Base-by-base conservation (phyloP, 768 basidiomycete species). In the Chlorophyllum brunneum region DNA sequence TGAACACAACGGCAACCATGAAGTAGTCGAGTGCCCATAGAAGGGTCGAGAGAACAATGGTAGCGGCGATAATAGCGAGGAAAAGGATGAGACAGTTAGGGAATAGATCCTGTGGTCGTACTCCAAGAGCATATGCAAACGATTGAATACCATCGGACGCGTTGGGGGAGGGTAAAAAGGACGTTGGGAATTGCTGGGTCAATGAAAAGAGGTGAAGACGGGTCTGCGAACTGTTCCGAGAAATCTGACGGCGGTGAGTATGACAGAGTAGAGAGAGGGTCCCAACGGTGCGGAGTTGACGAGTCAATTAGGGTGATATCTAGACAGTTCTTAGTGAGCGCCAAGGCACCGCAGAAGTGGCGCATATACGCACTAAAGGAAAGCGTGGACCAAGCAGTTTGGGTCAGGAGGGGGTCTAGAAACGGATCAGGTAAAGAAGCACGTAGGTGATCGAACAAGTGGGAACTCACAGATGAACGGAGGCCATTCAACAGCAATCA, bases 401-500 rank as follows among this genome's bases (percentile, higher is more conserved):
- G 86, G 8, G 86, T 81, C 40, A 97, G 74, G 34, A 98, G 72
- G n/a, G 95, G 95, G 69, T 98, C 94, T 95, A 63, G 36, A 34
- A 47, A 49, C 38, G 49, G 54, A 60, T 47, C 49, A 39, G 36
- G 46, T 33, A 47, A 58, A 29, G 45, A 54, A 44, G 47, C 34
- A 37, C 52, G 44, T 51, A 57, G 49, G 23, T 29, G 22, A 13
- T 16, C 48, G n/a, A n/a, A n/a, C n/a, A n/a, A n/a, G n/a, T 48
- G 51, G 49, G 45, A n/a, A 78, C 88, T 58, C 60, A 94, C 94
- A 98, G 54, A 87, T 79, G 66, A 95, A 98, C 13, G 76, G 74
- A 0, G 97, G 95, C 95, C 95, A 99, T 64, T 91, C 79, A 18
- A 98, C 92, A 29, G 95, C 92, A 48, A 98, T 84, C 89, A 97